Percentiles rank a stretch among this genome's conserved stretches.
Conservation (phyloP, 495 filamentous ascomycete genomes). For the Penicillium atrosanguineum region DNA sequence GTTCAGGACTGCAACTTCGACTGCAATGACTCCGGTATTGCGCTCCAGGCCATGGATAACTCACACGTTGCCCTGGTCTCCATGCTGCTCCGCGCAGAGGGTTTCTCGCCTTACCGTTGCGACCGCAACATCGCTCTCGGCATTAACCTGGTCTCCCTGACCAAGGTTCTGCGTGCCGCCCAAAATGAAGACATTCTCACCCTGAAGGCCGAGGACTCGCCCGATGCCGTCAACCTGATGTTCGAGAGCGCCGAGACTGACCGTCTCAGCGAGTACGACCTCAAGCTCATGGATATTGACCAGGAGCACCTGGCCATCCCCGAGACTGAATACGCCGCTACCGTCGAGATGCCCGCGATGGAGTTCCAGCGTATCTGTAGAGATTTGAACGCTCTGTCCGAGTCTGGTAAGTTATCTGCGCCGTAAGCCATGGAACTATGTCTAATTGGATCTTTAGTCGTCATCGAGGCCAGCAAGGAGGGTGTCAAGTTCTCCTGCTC, state of each 20-base stretch:
- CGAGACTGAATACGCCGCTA: conserved; percentile 95
- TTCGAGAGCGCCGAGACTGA: conserved; percentile 92
- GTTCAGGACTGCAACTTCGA: conserved; percentile 99
- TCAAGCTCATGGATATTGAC: conserved; percentile 99
- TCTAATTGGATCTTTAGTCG: conserved; percentile 51
- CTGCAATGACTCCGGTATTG: conserved; percentile 99
- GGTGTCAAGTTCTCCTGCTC: conserved; percentile 93
- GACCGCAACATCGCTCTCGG: conserved; percentile 98
- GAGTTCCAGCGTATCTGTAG: conserved; percentile 96
- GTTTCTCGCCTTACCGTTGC: conserved; percentile 95
- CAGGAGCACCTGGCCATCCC: conserved; percentile 99
- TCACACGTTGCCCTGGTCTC: conserved; percentile 98
- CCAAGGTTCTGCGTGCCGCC: conserved; percentile 93
- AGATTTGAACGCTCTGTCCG: conserved; percentile 85
- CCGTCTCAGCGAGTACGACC: conserved; percentile 93
- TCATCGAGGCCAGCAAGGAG: conserved; percentile 95
- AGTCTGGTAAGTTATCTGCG: conserved; percentile 68
- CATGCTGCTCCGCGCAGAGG: conserved; percentile 95
- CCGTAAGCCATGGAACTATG: not conserved
- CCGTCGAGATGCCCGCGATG: conserved; percentile 78
- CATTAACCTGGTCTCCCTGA: conserved; percentile 93
- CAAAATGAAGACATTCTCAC: conserved; percentile 95
- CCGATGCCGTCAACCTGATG: conserved; percentile 89
- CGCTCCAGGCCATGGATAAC: conserved; percentile 99
- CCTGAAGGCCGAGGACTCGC: conserved; percentile 94